Evolutionary conservation across 1,284 basidiomycete genomes (phyloP).

Genomic region (Cutaneotrichosporon dermatis): DNA sequence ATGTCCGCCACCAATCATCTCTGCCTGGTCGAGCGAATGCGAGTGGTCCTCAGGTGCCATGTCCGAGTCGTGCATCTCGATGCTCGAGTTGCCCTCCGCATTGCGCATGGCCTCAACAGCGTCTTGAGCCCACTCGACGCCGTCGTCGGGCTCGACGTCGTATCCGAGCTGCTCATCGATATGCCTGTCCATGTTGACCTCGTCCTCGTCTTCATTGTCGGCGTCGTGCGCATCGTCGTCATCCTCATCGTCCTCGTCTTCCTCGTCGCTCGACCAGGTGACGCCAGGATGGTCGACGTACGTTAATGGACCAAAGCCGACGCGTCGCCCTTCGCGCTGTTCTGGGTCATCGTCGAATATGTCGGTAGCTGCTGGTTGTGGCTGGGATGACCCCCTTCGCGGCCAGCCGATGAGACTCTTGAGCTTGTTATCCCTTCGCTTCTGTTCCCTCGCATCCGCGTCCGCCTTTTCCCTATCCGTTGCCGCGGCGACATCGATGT

Average conservation of each 20-base stretch:
- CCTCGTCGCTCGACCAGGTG: conserved; percentile 69
- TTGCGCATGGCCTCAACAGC: conserved; percentile 46
- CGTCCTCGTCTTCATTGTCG: conserved; percentile 19
- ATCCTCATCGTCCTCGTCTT: conserved; percentile 57
- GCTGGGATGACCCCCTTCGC: conserved; percentile 14
- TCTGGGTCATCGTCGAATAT: conserved; percentile 17
- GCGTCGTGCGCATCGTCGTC: conserved; percentile 67
- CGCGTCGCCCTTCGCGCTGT: conserved; percentile 32
- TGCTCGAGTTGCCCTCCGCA: background rate
- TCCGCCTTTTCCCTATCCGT: conserved; percentile 33
- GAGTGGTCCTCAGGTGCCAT: conserved; percentile 2
- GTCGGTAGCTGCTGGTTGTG: conserved; percentile 3
- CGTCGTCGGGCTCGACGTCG: conserved; percentile 52
- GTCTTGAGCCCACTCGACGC: conserved; percentile 52
- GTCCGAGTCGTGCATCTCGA: background rate
- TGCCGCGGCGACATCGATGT: conserved; percentile 70
- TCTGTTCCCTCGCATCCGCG: conserved; percentile 16
- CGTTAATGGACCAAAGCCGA: conserved; percentile 52
- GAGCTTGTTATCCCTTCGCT: conserved; percentile 17
- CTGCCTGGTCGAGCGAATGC: background rate
- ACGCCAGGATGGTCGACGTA: conserved; percentile 53
- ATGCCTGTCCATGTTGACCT: conserved; percentile 11
- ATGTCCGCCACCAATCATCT: background rate
- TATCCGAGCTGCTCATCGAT: conserved; percentile 13
- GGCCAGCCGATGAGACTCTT: conserved; percentile 35